Conservation (phyloP, 208 protist genomes). For the Willaertia magna region DNA sequence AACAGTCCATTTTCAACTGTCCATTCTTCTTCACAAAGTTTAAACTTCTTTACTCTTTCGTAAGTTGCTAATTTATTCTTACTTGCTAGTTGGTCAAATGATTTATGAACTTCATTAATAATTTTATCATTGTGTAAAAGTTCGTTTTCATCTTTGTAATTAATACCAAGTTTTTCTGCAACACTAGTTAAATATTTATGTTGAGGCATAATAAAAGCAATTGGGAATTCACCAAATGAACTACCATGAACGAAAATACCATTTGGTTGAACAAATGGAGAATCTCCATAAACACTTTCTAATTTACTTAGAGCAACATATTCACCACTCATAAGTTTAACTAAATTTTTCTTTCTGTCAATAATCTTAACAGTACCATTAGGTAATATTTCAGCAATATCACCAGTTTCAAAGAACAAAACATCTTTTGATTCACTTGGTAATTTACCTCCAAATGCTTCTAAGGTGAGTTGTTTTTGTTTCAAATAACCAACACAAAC, state of each 20-base stretch:
- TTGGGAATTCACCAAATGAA: neutral
- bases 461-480: constrained; percentile 19
- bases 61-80: neutral
- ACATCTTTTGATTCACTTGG: constrained; percentile 18
- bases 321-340: neutral
- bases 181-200: neutral
- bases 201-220: neutral
- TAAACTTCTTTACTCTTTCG: neutral
- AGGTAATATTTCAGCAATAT: neutral
- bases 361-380: neutral
- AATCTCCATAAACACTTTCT: neutral
- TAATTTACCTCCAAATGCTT: constrained; percentile 32
- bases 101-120: neutral
- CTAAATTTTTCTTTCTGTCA: constrained; percentile 9
- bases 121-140: neutral
- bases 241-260: neutral
- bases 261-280: neutral
- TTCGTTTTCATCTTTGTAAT: neutral
- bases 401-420: neutral
- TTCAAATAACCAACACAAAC: constrained; percentile 57
- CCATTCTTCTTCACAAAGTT: constrained; percentile 43
- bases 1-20: constrained; percentile 57
- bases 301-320: neutral
- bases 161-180: neutral
- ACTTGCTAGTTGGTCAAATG: neutral